Evolutionary conservation across 2,329 filamentous ascomycete genomes (phyloP).

Genomic region (Penicillium sp.): DNA sequence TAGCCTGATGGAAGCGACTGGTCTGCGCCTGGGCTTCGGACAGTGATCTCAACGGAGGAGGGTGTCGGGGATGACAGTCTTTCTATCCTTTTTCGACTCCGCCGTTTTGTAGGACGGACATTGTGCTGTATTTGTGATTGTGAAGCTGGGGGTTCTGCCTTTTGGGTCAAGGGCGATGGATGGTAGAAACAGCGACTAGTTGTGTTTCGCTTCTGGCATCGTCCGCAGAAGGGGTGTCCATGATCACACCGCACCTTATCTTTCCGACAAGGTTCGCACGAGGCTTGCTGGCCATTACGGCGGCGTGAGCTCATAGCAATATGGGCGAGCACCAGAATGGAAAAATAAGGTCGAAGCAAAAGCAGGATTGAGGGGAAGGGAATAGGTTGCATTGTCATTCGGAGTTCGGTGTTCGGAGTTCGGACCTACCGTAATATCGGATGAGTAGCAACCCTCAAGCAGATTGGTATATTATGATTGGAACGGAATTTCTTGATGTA

Average conservation of each 20-base stretch:
- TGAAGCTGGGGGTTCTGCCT: background rate
- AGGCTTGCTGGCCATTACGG: slow-evolving; percentile 37
- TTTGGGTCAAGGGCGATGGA: slow-evolving; percentile 36
- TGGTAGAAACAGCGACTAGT: slow-evolving; percentile 36
- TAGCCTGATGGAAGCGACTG: slow-evolving; percentile 33
- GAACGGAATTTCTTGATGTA: no score
- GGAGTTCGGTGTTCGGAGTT: slow-evolving; percentile 15
- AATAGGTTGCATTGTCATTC: background rate
- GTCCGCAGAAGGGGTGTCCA: slow-evolving; percentile 31
- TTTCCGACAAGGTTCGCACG: slow-evolving; percentile 39
- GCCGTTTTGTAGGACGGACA: background rate
- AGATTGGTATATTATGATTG: background rate
- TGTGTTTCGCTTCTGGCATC: slow-evolving; percentile 32
- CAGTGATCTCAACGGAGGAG: slow-evolving; percentile 8
- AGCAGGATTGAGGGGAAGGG: background rate
- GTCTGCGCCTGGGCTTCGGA: slow-evolving; percentile 13
- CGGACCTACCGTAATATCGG: background rate
- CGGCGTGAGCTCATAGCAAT: slow-evolving; percentile 26
- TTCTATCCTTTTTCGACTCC: background rate
- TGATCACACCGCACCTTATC: slow-evolving; percentile 41
- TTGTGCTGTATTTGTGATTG: background rate
- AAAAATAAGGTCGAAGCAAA: background rate
- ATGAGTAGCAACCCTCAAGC: background rate
- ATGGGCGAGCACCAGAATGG: background rate
- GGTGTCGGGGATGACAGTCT: slow-evolving; percentile 3